Evolutionary conservation across 73 alveolate genomes (phyloP).

Genomic region (Paraurostyla sp.): DNA sequence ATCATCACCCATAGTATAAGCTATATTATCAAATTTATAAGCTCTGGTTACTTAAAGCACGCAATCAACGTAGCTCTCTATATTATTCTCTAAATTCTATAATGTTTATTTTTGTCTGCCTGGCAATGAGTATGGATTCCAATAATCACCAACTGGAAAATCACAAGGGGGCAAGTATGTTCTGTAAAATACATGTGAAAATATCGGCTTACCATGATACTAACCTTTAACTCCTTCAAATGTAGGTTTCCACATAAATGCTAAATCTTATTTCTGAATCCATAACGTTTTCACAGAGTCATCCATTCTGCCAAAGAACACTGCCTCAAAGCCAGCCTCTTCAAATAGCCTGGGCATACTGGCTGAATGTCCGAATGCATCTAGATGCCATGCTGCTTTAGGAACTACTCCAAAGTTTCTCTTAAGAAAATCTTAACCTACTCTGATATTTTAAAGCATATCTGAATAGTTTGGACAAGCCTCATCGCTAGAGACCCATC

Average conservation of each 20-base stretch:
- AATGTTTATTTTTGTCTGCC: too few relatives aligned
- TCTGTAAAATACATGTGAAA: background rate
- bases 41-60: too few relatives aligned
- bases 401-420: conserved; percentile 67
- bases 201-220: background rate
- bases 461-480: conserved; percentile 68
- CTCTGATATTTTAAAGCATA: background rate
- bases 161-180: background rate
- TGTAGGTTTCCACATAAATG: conserved; percentile 90
- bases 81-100: too few relatives aligned
- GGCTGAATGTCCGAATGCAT: conserved; percentile 23
- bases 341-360: background rate
- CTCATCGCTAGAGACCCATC: conserved; percentile 95
- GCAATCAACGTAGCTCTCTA: too few relatives aligned
- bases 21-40: too few relatives aligned
- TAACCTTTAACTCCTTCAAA: background rate
- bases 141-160: too few relatives aligned
- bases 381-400: conserved; percentile 20
- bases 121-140: too few relatives aligned
- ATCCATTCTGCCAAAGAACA: conserved; percentile 82
- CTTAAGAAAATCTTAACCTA: conserved; percentile 54
- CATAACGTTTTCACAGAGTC: conserved; percentile 82
- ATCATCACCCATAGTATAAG: too few relatives aligned
- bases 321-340: conserved; percentile 83
- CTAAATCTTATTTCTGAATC: conserved; percentile 77